Conservation (phyloP, 164 flowering plant genomes). For the Pachysandra terminalis region DNA sequence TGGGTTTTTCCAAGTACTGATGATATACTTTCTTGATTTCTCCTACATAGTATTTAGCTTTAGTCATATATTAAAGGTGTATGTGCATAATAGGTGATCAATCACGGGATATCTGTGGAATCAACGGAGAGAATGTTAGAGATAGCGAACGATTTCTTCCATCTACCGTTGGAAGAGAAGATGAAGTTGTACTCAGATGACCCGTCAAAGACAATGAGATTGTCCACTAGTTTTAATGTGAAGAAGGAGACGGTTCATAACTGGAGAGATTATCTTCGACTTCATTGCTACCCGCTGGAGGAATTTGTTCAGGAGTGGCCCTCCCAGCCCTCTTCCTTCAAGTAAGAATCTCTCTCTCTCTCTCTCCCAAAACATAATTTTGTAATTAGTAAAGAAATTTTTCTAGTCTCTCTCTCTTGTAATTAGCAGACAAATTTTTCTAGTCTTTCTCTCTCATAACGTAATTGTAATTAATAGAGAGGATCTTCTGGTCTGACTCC, state of each 20-base stretch:
- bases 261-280: slow-evolving; percentile 85
- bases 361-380: no score
- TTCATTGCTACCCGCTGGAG: slow-evolving; percentile 72
- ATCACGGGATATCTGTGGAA: slow-evolving; percentile 58
- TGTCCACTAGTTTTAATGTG: slow-evolving; percentile 72
- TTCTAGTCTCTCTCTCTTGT: no score
- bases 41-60: not conserved
- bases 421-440: no score
- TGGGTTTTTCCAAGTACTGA: slow-evolving; percentile 62
- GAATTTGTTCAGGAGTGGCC: slow-evolving; percentile 71
- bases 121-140: slow-evolving; percentile 34
- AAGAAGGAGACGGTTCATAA: slow-evolving; percentile 69
- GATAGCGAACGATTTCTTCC: slow-evolving; percentile 52
- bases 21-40: not conserved
- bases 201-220: slow-evolving; percentile 52
- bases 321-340: slow-evolving; percentile 64
- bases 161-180: slow-evolving; percentile 69
- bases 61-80: not conserved
- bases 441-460: no score
- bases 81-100: slow-evolving; percentile 55
- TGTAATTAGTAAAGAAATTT: no score
- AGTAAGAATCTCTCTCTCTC: slow-evolving; percentile 31
- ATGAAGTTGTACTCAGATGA: slow-evolving; percentile 50
- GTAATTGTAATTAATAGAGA: no score
- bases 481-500: no score